Conservation (phyloP, 192 early-diverging fungal species). For the Coemansia sp. region DNA sequence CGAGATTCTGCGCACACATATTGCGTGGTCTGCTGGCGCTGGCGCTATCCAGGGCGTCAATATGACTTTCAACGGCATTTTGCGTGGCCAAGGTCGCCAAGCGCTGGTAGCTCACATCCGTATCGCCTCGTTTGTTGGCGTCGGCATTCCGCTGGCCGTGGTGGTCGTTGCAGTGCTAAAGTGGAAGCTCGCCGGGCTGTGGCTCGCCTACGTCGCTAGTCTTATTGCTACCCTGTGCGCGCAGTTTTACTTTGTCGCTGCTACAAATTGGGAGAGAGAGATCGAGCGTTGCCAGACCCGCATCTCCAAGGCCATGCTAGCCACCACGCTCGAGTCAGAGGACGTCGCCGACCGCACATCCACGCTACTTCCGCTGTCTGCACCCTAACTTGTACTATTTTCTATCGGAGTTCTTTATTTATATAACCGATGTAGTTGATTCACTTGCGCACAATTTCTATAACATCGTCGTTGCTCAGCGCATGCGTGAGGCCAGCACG, state of each 20-base stretch:
- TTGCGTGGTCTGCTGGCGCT: conserved; percentile 34
- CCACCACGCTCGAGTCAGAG: neutral
- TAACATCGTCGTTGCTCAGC: conserved; percentile 93
- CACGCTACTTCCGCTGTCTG: neutral
- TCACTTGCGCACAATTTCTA: conserved; percentile 75
- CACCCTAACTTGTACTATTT: neutral
- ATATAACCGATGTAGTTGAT: neutral
- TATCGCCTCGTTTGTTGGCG: conserved; percentile 44
- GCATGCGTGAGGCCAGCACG: conserved; percentile 83
- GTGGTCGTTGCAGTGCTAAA: conserved; percentile 46
- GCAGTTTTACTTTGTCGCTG: conserved; percentile 29
- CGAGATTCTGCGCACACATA: conserved; percentile 29
- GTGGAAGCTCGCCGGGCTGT: conserved; percentile 68
- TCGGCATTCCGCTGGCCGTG: conserved; percentile 55
- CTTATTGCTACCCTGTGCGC: conserved; percentile 8
- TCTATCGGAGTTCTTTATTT: neutral
- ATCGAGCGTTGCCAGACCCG: conserved; percentile 42
- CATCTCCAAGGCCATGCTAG: conserved; percentile 23
- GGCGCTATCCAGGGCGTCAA: conserved; percentile 58
- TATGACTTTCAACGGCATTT: conserved; percentile 61
- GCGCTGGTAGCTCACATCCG: conserved; percentile 55
- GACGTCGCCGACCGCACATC: conserved; percentile 5
- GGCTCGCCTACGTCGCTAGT: conserved; percentile 61
- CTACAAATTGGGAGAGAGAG: conserved; percentile 50
- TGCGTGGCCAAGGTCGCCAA: conserved; percentile 62